Base-by-base conservation (phyloP, 345 rosid genomes). In the Syzygium jambos region DNA sequence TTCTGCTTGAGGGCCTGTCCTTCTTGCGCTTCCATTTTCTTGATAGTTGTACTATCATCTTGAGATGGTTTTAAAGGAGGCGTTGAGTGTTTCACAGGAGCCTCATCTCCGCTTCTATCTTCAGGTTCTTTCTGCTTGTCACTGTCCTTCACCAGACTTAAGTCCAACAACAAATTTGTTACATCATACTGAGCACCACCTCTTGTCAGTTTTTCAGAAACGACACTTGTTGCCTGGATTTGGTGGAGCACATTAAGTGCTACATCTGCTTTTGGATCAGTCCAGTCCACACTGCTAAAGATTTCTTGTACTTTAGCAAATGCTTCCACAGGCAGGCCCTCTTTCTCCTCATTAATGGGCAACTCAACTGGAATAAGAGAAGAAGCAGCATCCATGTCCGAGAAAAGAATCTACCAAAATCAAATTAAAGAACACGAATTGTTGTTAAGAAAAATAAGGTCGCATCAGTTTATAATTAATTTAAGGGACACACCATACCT, bases 251-350 rank as follows among this genome's bases (percentile, higher is more conserved):
- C 90, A 90, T 93, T 93, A 77, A 91, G 91, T 89, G 97, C 96
- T 87, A 89, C 95, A 91, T 95, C 99, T 84, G 96, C 88, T 63
- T 88, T 89, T 51, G 93, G 94, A 89, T 94, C 95, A 89, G 85
- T 89, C 97, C 99, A 97, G 88, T 96, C 99, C 80, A 93, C 95
- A 57, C 92, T 91, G 91, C 92, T 95, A 89, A 97, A 97, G 65
- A 97, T 92, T 89, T 97, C 99, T 56, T 94, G 96, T 91, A 97
- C 99, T 91, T 94, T 96, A 86, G 95, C 92, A 93, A 97, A 96
- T 88, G 95, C 98, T 93, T 96, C 99, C 86, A 94, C 87, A 5
- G 98, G 96, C 89, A 97, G 96, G 85, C 97, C 98, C 52, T 94
- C 98, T 89, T 95, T 95, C 87, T 94, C 98, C 89, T 97, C 98